Evolutionary conservation across 2,329 filamentous ascomycete species (phyloP), one percentile per base, ranked within the genome.

Genomic region (Talaromyces sp.): DNA sequence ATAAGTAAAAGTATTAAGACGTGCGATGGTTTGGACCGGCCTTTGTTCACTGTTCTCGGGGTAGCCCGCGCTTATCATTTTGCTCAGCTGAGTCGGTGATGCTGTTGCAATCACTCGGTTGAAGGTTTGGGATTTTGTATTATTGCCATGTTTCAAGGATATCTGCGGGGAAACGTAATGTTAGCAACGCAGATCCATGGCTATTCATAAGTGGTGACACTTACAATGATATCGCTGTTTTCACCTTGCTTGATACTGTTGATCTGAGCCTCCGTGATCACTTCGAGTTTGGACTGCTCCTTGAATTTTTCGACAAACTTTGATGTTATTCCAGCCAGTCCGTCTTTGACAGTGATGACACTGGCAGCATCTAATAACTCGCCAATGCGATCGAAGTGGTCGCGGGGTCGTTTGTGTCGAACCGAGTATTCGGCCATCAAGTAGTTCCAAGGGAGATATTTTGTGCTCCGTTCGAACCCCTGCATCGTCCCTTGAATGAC

Each of bases 301-400:
- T 72, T 67, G 58, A 80, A 83, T 24, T 35, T 54, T n/a, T 70
- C 66, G 56, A 71, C 69, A 57, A 92, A 70, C 1, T 80, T 80
- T 32, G 81, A 73, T 1, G 83, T 78, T 61, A 93, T 75, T 46
- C 84, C 80, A 55, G 83, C 76, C 69, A 92, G 81, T n/a, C 90
- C 90, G n/a, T 70, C 65, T 29, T 69, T 72, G 41, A 80, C 72
- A 2, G 75, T 78, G 52, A 79, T 71, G 26, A 79, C 76, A 62
- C 72, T 78, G 19, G 69, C 65, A 21, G 61, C 56, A 8, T 62
- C 61, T 17, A 67, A 32, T 19, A 70, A 57, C 7, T 43, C 31
- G 10, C 51, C 26, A 9, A 73, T 32, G 43, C 59, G 50, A n/a
- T 62, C 57, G 56, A 64, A 64, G 38, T 68, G 66, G 1, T 56